Conservation (phyloP, 1,284 basidiomycete species). For the Ceratobasidium theobromae region DNA sequence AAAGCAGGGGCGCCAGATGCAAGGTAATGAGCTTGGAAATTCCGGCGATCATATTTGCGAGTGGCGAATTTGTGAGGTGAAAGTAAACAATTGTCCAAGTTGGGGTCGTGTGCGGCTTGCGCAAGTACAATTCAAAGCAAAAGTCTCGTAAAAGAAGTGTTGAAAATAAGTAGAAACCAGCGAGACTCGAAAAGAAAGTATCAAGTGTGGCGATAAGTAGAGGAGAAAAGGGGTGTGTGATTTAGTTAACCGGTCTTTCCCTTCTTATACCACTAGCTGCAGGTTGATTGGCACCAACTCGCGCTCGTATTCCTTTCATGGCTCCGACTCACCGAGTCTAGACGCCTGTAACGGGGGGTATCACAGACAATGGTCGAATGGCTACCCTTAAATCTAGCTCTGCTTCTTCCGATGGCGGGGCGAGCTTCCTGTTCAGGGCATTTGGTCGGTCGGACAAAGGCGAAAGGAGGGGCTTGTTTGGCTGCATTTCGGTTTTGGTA, state of each 20-base stretch:
- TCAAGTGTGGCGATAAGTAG: conserved; percentile 10
- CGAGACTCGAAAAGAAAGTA: conserved; percentile 10
- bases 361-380: conserved; percentile 14
- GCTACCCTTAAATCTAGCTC: neutral
- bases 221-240: conserved; percentile 21
- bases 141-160: neutral
- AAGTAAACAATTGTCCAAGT: conserved; percentile 10
- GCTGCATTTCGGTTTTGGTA: conserved; percentile 4
- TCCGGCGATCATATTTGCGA: conserved; percentile 61
- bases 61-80: neutral
- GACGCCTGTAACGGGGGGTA: conserved; percentile 22
- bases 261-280: conserved; percentile 6
- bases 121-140: neutral
- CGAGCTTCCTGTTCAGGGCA: neutral
- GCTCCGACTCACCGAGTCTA: neutral
- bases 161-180: conserved; percentile 3
- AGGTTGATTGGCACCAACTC: too few species aligned
- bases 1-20: conserved; percentile 67
- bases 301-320: too few species aligned
- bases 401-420: conserved; percentile 15
- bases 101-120: conserved; percentile 22
- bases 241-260: neutral
- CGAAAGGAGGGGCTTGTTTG: conserved; percentile 12
- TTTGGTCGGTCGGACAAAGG: conserved; percentile 17
- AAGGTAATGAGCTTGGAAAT: conserved; percentile 68